Percentiles rank a stretch among this genome's conserved stretches.
phyloP scores from a whole-genome alignment of 2,329 filamentous ascomycete species.

The Aspergillus proliferans region DNA sequence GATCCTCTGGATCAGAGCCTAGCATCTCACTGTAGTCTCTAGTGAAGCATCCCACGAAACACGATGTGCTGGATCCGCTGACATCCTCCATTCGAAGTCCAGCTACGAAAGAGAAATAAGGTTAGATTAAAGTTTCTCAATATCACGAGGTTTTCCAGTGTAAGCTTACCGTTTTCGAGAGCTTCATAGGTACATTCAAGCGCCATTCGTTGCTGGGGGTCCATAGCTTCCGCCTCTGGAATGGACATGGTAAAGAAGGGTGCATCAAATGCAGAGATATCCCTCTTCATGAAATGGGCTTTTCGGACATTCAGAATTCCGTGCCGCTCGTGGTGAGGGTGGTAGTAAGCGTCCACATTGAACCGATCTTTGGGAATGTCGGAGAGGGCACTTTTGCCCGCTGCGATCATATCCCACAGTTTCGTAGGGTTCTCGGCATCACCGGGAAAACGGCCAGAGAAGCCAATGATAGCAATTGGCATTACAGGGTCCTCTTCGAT shows the following conservation, averaged over 20 bases:
- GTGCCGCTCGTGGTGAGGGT: not conserved
- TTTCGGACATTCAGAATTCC: constrained; percentile 2
- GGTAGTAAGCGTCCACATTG: constrained; percentile 4
- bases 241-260: constrained; percentile 23
- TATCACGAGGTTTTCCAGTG: not conserved
- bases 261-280: constrained; percentile 21
- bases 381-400: not conserved
- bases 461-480: constrained; percentile 11
- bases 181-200: constrained; percentile 19
- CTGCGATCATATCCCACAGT: constrained; percentile 6
- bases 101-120: constrained; percentile 1
- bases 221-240: constrained; percentile 13
- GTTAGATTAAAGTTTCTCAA: too few relatives aligned
- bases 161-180: constrained; percentile 2
- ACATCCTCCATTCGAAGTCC: constrained; percentile 16
- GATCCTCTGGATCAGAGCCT: constrained; percentile 16
- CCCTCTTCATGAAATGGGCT: constrained; percentile 18
- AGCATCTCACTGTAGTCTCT: constrained; percentile 16
- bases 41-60: constrained; percentile 15
- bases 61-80: constrained; percentile 13
- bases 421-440: not conserved
- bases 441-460: constrained; percentile 9
- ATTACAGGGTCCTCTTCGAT: not conserved
- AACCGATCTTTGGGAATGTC: constrained; percentile 2
- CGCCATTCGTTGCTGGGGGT: constrained; percentile 15